Percentiles rank a stretch among this genome's conserved stretches.
phyloP scores from a whole-genome alignment of 2,329 filamentous ascomycete genomes.

The Apiospora phragmitis region DNA sequence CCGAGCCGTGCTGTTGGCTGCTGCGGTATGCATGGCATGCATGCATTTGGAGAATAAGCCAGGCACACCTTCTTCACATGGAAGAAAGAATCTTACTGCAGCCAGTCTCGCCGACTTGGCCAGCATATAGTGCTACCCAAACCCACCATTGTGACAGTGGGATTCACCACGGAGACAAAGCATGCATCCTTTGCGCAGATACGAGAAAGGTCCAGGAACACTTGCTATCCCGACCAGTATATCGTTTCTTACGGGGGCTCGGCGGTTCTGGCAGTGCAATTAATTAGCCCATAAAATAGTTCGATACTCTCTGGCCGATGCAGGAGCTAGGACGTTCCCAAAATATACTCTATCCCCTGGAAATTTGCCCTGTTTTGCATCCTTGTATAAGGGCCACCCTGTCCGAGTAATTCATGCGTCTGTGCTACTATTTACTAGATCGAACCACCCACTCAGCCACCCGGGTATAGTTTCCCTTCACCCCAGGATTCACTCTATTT shows the following conservation, averaged over 20 bases:
- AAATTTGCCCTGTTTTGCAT: neutral
- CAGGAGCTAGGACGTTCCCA: neutral
- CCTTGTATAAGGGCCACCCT: neutral
- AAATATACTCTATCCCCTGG: neutral
- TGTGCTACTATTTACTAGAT: neutral
- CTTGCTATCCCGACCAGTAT: neutral
- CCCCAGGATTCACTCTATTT: neutral
- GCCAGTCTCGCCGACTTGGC: neutral
- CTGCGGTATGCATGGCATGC: neutral
- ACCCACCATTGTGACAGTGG: neutral
- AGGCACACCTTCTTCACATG: neutral
- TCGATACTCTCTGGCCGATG: neutral
- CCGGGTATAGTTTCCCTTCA: neutral
- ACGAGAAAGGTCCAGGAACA: neutral
- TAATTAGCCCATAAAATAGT: neutral
- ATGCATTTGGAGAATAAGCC: neutral
- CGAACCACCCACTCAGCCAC: neutral
- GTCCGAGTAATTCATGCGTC: neutral
- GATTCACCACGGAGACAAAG: neutral
- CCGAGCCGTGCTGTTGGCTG: neutral
- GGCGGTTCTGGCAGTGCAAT: no score
- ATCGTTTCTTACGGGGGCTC: neutral
- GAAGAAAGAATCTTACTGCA: neutral
- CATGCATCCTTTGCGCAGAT: neutral
- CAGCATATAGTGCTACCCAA: neutral